These are phyloP conservation scores for Saturnispora kantuleensis DNA, from an alignment of 805 yeast species.

Conservation along the genomic window DNA sequence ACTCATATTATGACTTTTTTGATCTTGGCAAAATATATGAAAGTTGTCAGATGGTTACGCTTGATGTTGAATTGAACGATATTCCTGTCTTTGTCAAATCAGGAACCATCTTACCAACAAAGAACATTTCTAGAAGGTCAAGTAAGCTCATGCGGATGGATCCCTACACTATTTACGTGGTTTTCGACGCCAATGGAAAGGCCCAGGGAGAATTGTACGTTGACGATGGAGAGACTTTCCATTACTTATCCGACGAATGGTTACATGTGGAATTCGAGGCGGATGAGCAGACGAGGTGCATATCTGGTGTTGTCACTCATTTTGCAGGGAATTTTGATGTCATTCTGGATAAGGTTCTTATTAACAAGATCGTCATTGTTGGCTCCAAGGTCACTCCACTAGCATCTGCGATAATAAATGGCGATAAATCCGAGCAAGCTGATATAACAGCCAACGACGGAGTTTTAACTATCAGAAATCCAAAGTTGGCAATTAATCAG, in stretches of 20 bases:
- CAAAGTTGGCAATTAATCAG: slow-evolving; percentile 35
- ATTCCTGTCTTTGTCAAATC: slow-evolving; percentile 70
- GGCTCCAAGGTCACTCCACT: slow-evolving; percentile 19
- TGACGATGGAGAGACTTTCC: slow-evolving; percentile 78
- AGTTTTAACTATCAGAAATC: slow-evolving; percentile 37
- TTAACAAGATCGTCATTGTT: slow-evolving; percentile 49
- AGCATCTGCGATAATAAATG: neutral
- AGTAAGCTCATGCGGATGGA: slow-evolving; percentile 65
- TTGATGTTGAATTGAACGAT: slow-evolving; percentile 41
- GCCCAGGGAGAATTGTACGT: slow-evolving; percentile 50
- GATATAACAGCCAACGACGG: slow-evolving; percentile 11
- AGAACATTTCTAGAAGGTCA: slow-evolving; percentile 72
- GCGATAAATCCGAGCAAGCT: slow-evolving; percentile 4
- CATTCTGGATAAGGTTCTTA: slow-evolving; percentile 27
- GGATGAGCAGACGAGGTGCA: slow-evolving; percentile 23
- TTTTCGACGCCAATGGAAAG: slow-evolving; percentile 35
- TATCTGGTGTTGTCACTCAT: slow-evolving; percentile 22
- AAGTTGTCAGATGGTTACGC: slow-evolving; percentile 30
- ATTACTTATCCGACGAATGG: slow-evolving; percentile 42
- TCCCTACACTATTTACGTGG: slow-evolving; percentile 69
- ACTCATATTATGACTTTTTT: slow-evolving; percentile 46
- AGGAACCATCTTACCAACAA: slow-evolving; percentile 63
- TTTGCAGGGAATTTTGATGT: slow-evolving; percentile 19
- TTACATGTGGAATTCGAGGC: slow-evolving; percentile 34
- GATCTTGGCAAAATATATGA: slow-evolving; percentile 23